phyloP scores from a whole-genome alignment of 805 yeast species.

The Metschnikowia anglica region DNA sequence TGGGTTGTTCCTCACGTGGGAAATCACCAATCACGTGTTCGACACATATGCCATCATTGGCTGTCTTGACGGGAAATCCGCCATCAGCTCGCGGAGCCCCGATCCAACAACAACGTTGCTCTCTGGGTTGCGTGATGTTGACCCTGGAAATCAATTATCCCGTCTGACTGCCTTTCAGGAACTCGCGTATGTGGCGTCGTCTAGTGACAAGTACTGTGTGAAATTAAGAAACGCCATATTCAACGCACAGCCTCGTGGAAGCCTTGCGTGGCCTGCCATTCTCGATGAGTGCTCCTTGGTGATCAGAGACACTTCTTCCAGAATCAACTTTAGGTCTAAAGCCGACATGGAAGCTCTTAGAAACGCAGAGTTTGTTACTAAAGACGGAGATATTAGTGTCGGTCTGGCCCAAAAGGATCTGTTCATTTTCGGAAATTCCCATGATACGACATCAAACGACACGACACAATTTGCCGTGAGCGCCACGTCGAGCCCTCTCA shows the following conservation, averaged over 20 bases:
- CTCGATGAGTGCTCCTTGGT: conserved; percentile 59
- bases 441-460: conserved; percentile 11
- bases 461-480: conserved; percentile 16
- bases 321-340: conserved; percentile 36
- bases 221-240: conserved; percentile 55
- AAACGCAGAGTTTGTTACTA: conserved; percentile 14
- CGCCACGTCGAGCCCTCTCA: conserved; percentile 17
- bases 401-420: background rate
- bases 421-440: conserved; percentile 40
- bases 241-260: conserved; percentile 42
- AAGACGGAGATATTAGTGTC: background rate
- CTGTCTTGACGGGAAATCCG: conserved; percentile 63
- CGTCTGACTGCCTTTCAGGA: conserved; percentile 75
- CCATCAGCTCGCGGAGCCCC: conserved; percentile 56
- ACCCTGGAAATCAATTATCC: conserved; percentile 29
- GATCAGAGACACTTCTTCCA: conserved; percentile 48
- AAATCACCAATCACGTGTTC: conserved; percentile 54
- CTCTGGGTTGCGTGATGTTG: conserved; percentile 59
- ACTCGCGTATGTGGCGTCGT: conserved; percentile 60
- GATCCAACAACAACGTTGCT: conserved; percentile 64
- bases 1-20: conserved; percentile 48
- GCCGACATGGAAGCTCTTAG: conserved; percentile 33
- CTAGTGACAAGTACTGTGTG: conserved; percentile 34
- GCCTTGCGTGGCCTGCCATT: conserved; percentile 56
- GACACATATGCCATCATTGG: conserved; percentile 70